Evolutionary conservation across 352 stramenopile species (phyloP).

Genomic region (Thraustochytrium sp.): DNA sequence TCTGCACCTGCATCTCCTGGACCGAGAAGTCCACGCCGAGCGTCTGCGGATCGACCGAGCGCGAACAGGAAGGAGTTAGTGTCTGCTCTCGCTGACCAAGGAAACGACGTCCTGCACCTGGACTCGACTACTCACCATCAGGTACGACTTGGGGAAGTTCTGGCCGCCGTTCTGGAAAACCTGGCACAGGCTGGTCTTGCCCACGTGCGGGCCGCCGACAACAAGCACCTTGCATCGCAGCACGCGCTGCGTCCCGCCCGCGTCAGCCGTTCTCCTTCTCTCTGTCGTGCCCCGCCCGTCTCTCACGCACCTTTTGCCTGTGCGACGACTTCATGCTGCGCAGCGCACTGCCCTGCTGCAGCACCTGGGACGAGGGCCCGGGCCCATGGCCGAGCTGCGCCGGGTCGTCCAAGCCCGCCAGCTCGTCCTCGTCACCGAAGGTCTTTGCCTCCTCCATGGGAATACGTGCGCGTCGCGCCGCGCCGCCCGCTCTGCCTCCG

Average conservation of each 20-base stretch:
- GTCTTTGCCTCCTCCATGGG: slow-evolving; percentile 24
- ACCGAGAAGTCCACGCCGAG: slow-evolving; percentile 42
- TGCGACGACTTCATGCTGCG: slow-evolving; percentile 37
- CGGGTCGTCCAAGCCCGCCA: not conserved
- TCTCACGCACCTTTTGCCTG: not conserved
- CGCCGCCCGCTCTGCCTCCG: too few species aligned
- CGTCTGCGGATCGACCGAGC: slow-evolving; percentile 12
- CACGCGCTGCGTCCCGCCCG: slow-evolving; percentile 11
- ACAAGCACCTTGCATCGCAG: slow-evolving; percentile 26
- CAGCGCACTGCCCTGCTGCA: slow-evolving; percentile 13
- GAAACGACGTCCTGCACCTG: not conserved
- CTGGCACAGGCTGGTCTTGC: slow-evolving; percentile 39
- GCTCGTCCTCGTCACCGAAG: slow-evolving; percentile 32
- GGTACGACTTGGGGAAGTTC: slow-evolving; percentile 41
- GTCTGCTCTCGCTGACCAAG: not conserved
- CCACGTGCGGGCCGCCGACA: slow-evolving; percentile 10
- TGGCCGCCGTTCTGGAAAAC: slow-evolving; percentile 31
- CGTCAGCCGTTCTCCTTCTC: not conserved
- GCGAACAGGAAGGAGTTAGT: not conserved
- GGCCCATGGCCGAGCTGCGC: not conserved
- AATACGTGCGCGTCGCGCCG: too few species aligned
- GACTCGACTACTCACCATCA: slow-evolving; percentile 11
- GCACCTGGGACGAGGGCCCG: not conserved
- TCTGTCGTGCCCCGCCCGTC: not conserved
- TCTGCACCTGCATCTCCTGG: not conserved